Percentiles rank a stretch among this genome's conserved stretches.
Conservation (phyloP, 2,329 filamentous ascomycete species). For the Sordariomycetes sp. region DNA sequence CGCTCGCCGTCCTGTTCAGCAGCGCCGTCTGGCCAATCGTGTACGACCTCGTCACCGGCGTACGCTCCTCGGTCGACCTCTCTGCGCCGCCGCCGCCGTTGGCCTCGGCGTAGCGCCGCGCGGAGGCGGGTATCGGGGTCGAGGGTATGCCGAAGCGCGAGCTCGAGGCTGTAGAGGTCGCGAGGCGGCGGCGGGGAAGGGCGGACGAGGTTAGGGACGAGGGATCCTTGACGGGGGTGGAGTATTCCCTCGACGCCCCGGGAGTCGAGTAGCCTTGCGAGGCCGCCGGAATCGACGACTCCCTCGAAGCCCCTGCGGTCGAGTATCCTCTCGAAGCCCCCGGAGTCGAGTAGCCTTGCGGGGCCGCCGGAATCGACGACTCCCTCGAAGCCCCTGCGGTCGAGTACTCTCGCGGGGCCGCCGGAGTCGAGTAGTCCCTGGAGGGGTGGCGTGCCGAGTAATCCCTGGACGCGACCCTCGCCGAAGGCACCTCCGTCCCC, state of each 20-base stretch:
- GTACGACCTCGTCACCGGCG: conserved; percentile 22
- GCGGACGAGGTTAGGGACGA: conserved; percentile 25
- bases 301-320: too few species aligned
- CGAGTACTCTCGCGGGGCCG: too few species aligned
- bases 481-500: conserved; percentile 34
- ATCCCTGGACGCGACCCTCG: conserved; percentile 20
- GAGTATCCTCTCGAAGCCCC: too few species aligned
- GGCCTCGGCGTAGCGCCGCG: conserved; percentile 7
- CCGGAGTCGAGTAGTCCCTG: too few species aligned
- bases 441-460: conserved; percentile 16
- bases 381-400: too few species aligned
- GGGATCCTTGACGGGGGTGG: conserved; percentile 7
- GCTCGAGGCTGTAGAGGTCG: conserved; percentile 26
- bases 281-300: too few species aligned
- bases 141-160: conserved; percentile 24
- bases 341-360: too few species aligned
- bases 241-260: too few species aligned
- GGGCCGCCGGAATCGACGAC: too few species aligned
- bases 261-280: too few species aligned
- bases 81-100: conserved; percentile 14
- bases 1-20: conserved; percentile 29
- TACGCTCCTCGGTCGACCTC: conserved; percentile 23
- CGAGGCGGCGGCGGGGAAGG: conserved; percentile 39
- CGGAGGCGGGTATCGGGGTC: conserved; percentile 5
- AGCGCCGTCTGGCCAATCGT: conserved; percentile 27